Base-by-base conservation (phyloP, 2,329 filamentous ascomycete species). In the Fusarium globosum region DNA sequence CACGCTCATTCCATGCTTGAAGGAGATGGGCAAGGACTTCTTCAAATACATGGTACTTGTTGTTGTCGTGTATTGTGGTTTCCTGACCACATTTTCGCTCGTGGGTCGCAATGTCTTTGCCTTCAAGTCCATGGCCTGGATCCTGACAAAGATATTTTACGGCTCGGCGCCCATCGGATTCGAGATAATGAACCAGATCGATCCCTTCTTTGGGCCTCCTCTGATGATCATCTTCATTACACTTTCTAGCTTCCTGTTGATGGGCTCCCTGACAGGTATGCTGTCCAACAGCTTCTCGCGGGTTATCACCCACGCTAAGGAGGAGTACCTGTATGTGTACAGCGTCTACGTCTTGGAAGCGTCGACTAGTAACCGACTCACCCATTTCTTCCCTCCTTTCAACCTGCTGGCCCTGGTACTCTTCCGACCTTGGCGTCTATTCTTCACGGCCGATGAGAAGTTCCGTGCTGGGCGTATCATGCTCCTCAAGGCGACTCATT, bases 21-120 rank as follows among this genome's bases (percentile, higher is more conserved):
- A 96, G 80, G 94, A 96, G 80, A 98, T 98, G 95, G 93, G 93
- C 43, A 96, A 95, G 82, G 94, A 97, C 80, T 97, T 97, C 80
- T 82, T 95, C 81, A 95, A 95, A 78, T 97, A 96, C 79, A 88
- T 90, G 82, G 92, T 94, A 4, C 87, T 96, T 33, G 93, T 97
- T 48, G 85, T 94, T 53, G 92, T 97, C 61, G 84, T 97, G 59
- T 97, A 97, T 80, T 84, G 96, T 53, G 94, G 95, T 52, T 98
- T 98, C 82, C 84, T 97, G 39, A 97, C 95, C 1, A 97, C 94
- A 1, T 96, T 96, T 77, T 92, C 92, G 0, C 87, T 95, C 33
- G 86, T 96, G 49, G 93, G 92, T n/a, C 88, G 93, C 61, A 91
- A 93, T 57, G 82, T 84, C 4, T 94, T 92, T 78, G 88, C 86